Conservation (phyloP, 345 rosid genomes). For the Kandelia obovata region DNA sequence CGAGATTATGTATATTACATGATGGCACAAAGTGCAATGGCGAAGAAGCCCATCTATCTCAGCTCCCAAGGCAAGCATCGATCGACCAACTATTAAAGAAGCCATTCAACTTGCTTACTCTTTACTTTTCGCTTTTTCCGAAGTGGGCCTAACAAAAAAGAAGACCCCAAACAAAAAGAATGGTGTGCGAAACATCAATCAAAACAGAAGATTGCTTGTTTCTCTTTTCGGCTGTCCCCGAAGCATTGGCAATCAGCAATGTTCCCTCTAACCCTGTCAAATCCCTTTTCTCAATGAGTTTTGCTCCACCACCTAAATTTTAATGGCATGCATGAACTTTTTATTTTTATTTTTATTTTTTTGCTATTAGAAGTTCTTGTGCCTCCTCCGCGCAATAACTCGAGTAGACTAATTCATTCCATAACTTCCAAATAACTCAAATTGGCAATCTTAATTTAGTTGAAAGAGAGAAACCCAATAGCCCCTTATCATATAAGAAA, state of each 20-base stretch:
- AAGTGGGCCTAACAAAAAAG: conserved; percentile 19
- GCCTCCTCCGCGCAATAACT: not conserved
- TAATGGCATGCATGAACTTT: conserved; percentile 4
- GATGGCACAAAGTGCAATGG: conserved; percentile 3
- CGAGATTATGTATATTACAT: not conserved
- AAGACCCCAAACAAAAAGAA: not conserved
- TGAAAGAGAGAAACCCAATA: no score
- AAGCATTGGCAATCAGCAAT: conserved; percentile 27
- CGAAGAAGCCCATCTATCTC: conserved; percentile 3
- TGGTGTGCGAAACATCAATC: conserved; percentile 20
- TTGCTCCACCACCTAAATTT: not conserved
- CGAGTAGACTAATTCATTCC: not conserved
- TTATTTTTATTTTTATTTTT: not conserved
- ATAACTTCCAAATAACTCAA: no score
- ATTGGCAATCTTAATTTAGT: no score
- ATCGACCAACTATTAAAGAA: conserved; percentile 18
- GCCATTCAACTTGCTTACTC: conserved; percentile 39
- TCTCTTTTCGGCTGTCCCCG: conserved; percentile 25
- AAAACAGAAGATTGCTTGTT: conserved; percentile 24
- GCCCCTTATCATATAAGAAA: no score
- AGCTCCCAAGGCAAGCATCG: conserved; percentile 38
- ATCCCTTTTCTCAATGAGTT: conserved; percentile 7
- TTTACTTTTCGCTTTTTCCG: conserved; percentile 30
- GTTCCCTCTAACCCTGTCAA: conserved; percentile 26
- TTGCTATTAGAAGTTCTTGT: not conserved